These are phyloP conservation scores for Aeschynomene evenia DNA, from an alignment of 306 rosid species.

Conservation along the genomic window DNA sequence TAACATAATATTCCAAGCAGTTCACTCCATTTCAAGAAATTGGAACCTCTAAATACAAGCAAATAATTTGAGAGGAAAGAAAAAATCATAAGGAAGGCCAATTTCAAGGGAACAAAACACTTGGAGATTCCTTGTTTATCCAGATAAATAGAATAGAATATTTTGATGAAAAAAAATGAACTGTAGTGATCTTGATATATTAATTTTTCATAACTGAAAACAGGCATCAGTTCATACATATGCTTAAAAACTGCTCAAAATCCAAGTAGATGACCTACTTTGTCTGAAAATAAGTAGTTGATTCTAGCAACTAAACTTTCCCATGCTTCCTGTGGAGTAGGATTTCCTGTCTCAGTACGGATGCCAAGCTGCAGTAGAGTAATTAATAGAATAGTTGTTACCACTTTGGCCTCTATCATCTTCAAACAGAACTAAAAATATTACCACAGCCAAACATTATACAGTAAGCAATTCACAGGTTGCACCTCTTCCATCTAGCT, in stretches of 20 bases:
- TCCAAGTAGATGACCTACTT: constrained; percentile 49
- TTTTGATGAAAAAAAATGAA: not conserved
- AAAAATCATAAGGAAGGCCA: not conserved
- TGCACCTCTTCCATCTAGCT: constrained; percentile 8
- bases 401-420: not conserved
- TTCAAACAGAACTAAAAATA: not conserved
- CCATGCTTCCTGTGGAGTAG: constrained; percentile 61
- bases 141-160: constrained; percentile 12
- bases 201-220: constrained; percentile 16
- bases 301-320: constrained; percentile 56
- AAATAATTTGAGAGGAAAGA: not conserved
- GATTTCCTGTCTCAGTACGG: constrained; percentile 32
- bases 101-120: not conserved
- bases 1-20: not conserved
- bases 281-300: constrained; percentile 58
- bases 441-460: not conserved
- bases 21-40: constrained; percentile 11
- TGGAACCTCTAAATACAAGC: not conserved
- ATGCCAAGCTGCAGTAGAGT: constrained; percentile 71
- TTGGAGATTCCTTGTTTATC: not conserved
- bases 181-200: not conserved
- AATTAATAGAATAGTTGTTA: constrained; percentile 13
- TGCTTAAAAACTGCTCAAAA: not conserved
- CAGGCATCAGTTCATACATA: not conserved
- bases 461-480: not conserved